Percentiles rank a stretch among this genome's conserved stretches.
Evolutionary conservation across 2,329 filamentous ascomycete genomes (phyloP).

Genomic region (Neospermospora avenae): DNA sequence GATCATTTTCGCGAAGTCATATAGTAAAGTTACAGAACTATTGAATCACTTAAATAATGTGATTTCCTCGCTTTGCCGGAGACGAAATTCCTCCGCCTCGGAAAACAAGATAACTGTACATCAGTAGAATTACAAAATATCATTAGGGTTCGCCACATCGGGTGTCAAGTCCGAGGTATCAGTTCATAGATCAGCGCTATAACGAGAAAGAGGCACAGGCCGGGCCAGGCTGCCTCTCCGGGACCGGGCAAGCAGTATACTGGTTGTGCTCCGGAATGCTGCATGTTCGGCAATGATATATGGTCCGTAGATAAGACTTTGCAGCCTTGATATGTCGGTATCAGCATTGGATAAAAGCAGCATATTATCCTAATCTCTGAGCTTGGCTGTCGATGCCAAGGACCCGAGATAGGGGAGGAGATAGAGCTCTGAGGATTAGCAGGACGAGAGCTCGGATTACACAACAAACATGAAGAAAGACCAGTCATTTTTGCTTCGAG

Average conservation of each 20-base stretch:
- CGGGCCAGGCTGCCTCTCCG: not conserved
- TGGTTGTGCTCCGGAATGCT: too few relatives aligned
- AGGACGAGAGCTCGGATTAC: not conserved
- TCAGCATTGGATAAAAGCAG: not conserved
- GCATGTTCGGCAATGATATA: too few relatives aligned
- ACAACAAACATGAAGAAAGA: not conserved
- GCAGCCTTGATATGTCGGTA: not conserved
- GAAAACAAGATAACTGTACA: too few relatives aligned
- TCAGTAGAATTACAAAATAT: too few relatives aligned
- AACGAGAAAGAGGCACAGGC: not conserved
- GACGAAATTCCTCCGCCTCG: too few relatives aligned
- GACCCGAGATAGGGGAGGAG: not conserved
- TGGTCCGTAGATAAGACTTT: constrained; percentile 1
- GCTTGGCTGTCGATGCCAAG: not conserved
- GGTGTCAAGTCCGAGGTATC: too few relatives aligned
- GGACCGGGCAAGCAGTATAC: not conserved
- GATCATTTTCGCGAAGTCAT: too few relatives aligned
- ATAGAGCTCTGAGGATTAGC: not conserved
- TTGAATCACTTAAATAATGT: too few relatives aligned
- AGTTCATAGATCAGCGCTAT: too few relatives aligned
- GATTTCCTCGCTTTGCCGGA: too few relatives aligned
- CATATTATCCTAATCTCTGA: constrained; percentile 2
- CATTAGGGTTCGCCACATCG: too few relatives aligned
- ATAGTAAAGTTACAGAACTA: too few relatives aligned
- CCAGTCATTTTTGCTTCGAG: not conserved